Evolutionary conservation across 2,329 filamentous ascomycete genomes (phyloP).

Genomic region (Madurella fahalii): DNA sequence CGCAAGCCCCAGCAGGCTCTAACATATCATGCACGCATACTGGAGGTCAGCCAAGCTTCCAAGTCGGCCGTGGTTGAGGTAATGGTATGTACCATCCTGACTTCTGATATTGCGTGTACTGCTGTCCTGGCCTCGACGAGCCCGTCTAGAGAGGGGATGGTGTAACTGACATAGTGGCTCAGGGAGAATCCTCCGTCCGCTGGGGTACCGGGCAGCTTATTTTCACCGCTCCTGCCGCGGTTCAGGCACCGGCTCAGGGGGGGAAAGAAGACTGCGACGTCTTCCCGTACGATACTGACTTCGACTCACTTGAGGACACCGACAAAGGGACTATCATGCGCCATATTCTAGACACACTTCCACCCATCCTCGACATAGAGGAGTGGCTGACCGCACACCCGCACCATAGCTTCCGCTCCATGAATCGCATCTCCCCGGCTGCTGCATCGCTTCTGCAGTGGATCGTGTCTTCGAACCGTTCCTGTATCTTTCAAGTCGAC

Average conservation of each 20-base stretch:
- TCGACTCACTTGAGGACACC: constrained; percentile 47
- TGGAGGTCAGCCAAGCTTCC: constrained; percentile 17
- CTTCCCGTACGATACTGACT: constrained; percentile 49
- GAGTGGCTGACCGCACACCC: constrained; percentile 41
- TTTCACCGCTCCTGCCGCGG: too few relatives aligned
- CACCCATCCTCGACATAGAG: constrained; percentile 57
- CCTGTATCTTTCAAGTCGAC: constrained; percentile 76
- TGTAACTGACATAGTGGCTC: not conserved
- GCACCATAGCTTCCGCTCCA: constrained; percentile 39
- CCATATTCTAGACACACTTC: constrained; percentile 55
- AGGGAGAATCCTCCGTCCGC: not conserved
- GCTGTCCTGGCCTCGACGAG: not conserved
- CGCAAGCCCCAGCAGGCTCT: not conserved
- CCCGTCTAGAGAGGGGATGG: not conserved
- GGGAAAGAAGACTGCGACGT: constrained; percentile 16
- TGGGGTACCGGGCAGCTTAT: not conserved
- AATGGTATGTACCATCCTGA: not conserved
- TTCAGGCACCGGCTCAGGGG: too few relatives aligned
- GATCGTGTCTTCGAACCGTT: constrained; percentile 87
- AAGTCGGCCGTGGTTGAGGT: not conserved
- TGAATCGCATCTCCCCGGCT: constrained; percentile 57
- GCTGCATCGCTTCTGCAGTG: constrained; percentile 70
- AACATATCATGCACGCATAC: constrained; percentile 9
- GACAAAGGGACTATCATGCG: constrained; percentile 49
- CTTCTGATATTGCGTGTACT: not conserved